phyloP scores from a whole-genome alignment of 2,329 filamentous ascomycete genomes.

The Xylaria arbuscula region DNA sequence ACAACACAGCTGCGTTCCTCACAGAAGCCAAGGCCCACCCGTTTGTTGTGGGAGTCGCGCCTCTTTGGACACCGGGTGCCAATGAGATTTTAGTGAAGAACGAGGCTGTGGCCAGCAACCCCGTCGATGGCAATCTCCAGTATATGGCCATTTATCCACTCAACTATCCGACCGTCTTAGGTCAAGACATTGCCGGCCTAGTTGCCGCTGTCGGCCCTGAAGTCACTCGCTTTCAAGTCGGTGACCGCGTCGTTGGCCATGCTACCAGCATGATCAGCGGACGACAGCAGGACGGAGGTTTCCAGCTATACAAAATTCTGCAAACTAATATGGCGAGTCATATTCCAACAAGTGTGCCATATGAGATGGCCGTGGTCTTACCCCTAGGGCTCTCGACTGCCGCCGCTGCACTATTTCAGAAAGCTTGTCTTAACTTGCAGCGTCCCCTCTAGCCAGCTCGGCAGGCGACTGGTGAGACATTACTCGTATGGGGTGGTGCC shows the following conservation, averaged over 20 bases:
- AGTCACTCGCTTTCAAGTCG: constrained; percentile 45
- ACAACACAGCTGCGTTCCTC: constrained; percentile 41
- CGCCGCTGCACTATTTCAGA: constrained; percentile 15
- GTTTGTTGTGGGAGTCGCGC: constrained; percentile 40
- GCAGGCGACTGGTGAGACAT: constrained; percentile 29
- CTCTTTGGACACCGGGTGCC: constrained; percentile 38
- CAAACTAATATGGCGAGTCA: constrained; percentile 12
- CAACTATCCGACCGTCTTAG: constrained; percentile 51
- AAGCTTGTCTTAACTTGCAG: constrained; percentile 17
- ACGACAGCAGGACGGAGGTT: constrained; percentile 26
- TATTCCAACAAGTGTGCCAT: constrained; percentile 23
- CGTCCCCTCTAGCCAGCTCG: constrained; percentile 30
- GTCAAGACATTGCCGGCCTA: constrained; percentile 50
- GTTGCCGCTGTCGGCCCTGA: constrained; percentile 48
- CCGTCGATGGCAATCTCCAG: constrained; percentile 49
- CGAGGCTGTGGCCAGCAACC: constrained; percentile 50
- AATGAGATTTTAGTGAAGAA: constrained; percentile 47
- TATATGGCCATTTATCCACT: constrained; percentile 35
- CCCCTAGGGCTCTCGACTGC: constrained; percentile 24
- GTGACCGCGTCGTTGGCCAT: constrained; percentile 41
- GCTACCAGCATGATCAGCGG: constrained; percentile 40
- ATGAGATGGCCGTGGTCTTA: constrained; percentile 15
- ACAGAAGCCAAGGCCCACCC: constrained; percentile 42
- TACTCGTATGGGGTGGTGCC: constrained; percentile 48
- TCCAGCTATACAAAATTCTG: constrained; percentile 27